Evolutionary conservation across 2,329 filamentous ascomycete species (phyloP), one percentile per base, ranked within the genome.

Genomic region (Eutypella sp.): DNA sequence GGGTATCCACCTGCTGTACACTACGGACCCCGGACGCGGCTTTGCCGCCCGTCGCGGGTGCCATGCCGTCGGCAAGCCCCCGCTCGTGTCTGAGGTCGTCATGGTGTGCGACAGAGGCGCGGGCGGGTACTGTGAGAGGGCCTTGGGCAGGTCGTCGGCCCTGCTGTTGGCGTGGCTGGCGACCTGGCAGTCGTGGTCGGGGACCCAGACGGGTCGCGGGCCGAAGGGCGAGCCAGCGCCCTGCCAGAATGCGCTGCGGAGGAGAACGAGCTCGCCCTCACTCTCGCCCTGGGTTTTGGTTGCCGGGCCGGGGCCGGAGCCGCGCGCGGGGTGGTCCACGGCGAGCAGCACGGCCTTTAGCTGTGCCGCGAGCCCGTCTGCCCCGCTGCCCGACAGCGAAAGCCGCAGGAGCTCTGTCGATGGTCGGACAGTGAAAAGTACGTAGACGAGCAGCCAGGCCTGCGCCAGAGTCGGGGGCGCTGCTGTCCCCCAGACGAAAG

Each of bases 1-100:
- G 7, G 86, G 85, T 49, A 91, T 84, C 71, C 84, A 91, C 46
- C 87, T 81, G 60, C 85, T 89, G 70, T 92, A 92, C 54, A 87
- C 76, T 49, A 85, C 75, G 1, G 82, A 78, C 3, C 85, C 85
- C 0, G 84, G 84, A 2, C 72, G 68, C 5, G 87, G 87, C 69
- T 92, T 91, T 27, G 81, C 75, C 1, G 82, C 81, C 8, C 87
- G 82, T 7, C 84, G 73, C 3, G 87, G 87, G 65, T 91, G 87
- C 65, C 79, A 82, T 10, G 56, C 56, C 42, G 63, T 60, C n/a
- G 61, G 54, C 23, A n/a, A n/a, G n/a, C n/a, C n/a, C n/a, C n/a
- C n/a, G n/a, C n/a, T n/a, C n/a, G n/a, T n/a, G n/a, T 59, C 53
- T 0, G 63, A 55, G 33, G 50, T 58, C 8, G 70, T 71, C 57